These are phyloP conservation scores for Saccharum officinarum DNA, from an alignment of 176 grass and related monocot species.

Conservation along the genomic window DNA sequence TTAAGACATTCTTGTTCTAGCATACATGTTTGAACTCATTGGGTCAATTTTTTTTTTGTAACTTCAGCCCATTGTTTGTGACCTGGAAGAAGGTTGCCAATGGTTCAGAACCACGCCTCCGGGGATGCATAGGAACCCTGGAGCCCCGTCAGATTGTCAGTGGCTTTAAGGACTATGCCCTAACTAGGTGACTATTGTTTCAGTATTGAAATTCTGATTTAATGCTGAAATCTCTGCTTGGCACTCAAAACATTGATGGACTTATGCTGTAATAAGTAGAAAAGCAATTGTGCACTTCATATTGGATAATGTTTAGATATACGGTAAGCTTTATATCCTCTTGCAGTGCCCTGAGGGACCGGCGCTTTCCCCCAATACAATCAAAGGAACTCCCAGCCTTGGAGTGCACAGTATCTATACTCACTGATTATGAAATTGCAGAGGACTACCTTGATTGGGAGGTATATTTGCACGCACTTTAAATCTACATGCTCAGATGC, in stretches of 20 bases:
- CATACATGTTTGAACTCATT: neutral
- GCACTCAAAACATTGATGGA: neutral
- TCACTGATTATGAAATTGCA: slow-evolving; percentile 81
- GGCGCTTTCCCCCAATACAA: slow-evolving; percentile 87
- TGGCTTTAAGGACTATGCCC: slow-evolving; percentile 89
- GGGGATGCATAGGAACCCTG: slow-evolving; percentile 96
- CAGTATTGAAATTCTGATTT: neutral
- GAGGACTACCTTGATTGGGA: slow-evolving; percentile 92
- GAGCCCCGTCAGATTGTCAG: slow-evolving; percentile 78
- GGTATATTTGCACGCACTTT: slow-evolving; percentile 44
- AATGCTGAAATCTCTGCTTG: neutral
- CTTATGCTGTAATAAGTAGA: neutral
- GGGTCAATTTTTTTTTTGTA: slow-evolving; percentile 18
- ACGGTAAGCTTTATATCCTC: neutral
- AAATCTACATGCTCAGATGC: neutral
- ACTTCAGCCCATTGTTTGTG: slow-evolving; percentile 96
- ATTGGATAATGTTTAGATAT: neutral
- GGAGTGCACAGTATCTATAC: slow-evolving; percentile 93
- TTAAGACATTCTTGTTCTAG: neutral
- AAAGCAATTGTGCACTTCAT: neutral
- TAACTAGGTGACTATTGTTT: slow-evolving; percentile 73
- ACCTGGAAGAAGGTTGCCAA: slow-evolving; percentile 97
- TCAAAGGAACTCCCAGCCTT: slow-evolving; percentile 86
- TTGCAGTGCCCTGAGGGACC: slow-evolving; percentile 88
- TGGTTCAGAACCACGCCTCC: slow-evolving; percentile 84